Evolutionary conservation across 345 rosid genomes (phyloP).

Genomic region (Iberis pinnata): DNA sequence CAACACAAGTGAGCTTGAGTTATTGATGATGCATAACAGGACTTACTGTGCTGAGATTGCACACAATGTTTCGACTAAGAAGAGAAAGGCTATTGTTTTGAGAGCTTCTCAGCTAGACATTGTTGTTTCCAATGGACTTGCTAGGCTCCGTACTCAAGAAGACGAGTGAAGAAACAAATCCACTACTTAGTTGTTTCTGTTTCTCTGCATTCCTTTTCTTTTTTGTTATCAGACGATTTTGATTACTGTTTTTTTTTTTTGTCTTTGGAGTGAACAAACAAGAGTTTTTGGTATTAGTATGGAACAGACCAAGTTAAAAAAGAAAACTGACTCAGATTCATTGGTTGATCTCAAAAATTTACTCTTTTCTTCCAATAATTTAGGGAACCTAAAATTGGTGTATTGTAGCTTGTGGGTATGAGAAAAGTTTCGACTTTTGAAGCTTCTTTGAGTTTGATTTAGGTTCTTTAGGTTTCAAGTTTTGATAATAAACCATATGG

Average conservation of each 20-base stretch:
- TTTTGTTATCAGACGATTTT: constrained; percentile 18
- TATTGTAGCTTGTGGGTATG: too few relatives aligned
- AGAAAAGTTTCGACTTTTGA: too few relatives aligned
- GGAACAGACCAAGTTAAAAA: not conserved
- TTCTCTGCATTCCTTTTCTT: constrained; percentile 7
- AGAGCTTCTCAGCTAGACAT: constrained; percentile 82
- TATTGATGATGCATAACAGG: constrained; percentile 96
- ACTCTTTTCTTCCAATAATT: too few relatives aligned
- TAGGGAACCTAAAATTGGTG: too few relatives aligned
- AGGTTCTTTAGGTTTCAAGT: too few relatives aligned
- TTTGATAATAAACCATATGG: too few relatives aligned
- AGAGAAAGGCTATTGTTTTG: constrained; percentile 72
- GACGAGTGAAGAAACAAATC: constrained; percentile 45
- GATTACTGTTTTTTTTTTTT: not conserved
- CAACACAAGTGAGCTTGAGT: constrained; percentile 60
- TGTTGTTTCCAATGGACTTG: constrained; percentile 61
- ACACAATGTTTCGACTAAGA: constrained; percentile 69
- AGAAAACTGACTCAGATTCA: too few relatives aligned
- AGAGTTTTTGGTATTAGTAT: constrained; percentile 14
- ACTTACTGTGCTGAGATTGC: constrained; percentile 87
- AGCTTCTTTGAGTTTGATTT: too few relatives aligned
- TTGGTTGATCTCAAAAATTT: too few relatives aligned
- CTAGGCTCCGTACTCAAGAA: constrained; percentile 76
- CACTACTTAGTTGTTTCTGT: constrained; percentile 18
- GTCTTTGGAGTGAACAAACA: constrained; percentile 7